These are phyloP conservation scores for Macrolepiota albuminosa DNA, from an alignment of 768 basidiomycete species.

Conservation along the genomic window DNA sequence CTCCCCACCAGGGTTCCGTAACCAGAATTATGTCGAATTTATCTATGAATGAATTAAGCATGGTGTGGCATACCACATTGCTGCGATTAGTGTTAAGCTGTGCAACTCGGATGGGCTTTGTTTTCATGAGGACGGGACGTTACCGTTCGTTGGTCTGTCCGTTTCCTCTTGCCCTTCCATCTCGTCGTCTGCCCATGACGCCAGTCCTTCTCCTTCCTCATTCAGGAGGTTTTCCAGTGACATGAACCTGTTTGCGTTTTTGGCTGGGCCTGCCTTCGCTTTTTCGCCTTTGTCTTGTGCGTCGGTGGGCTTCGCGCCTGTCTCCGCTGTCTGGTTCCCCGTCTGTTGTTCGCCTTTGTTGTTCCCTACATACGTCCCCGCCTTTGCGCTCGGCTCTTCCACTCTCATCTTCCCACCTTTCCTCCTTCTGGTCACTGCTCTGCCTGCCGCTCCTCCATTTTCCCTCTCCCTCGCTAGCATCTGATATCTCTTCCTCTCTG, in stretches of 20 bases:
- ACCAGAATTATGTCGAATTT: too few species aligned
- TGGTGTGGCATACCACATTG: too few species aligned
- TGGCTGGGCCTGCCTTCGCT: background rate
- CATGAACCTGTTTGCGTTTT: background rate
- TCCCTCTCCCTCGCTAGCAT: background rate
- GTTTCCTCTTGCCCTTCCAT: background rate
- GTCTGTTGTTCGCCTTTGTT: too few species aligned
- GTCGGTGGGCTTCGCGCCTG: accelerated
- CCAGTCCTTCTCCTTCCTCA: too few species aligned
- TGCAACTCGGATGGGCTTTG: background rate
- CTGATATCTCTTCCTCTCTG: background rate
- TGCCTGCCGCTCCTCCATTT: accelerated
- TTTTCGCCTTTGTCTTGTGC: background rate
- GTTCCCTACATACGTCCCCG: too few species aligned
- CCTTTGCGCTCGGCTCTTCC: too few species aligned
- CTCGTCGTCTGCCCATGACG: background rate
- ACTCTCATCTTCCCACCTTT: too few species aligned
- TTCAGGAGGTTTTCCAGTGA: background rate
- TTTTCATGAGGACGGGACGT: background rate
- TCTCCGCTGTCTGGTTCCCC: too few species aligned
- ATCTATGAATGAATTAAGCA: too few species aligned
- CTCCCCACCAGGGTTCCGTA: too few species aligned
- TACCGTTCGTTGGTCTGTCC: background rate
- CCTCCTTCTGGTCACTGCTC: too few species aligned
- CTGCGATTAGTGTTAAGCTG: background rate